Evolutionary conservation across 352 stramenopile species (phyloP).

Genomic region (Phytophthora ohioensis): DNA sequence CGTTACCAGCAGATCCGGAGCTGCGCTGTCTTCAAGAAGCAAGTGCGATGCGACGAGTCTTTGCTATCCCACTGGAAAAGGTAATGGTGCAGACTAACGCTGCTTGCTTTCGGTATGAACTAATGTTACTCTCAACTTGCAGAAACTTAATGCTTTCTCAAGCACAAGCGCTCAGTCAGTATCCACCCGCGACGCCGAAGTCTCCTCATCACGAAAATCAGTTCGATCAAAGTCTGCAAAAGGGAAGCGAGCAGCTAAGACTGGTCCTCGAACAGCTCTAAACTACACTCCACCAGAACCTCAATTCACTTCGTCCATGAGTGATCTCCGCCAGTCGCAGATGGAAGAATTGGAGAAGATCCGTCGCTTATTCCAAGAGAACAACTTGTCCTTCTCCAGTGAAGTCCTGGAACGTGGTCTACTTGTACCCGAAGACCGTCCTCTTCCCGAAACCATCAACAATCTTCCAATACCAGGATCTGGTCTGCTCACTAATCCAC

Average conservation of each 20-base stretch:
- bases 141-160: background rate
- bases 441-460: slow-evolving; percentile 53
- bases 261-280: slow-evolving; percentile 2
- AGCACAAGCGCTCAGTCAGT: background rate
- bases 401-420: slow-evolving; percentile 59
- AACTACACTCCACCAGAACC: background rate
- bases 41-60: slow-evolving; percentile 40
- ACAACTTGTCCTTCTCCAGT: slow-evolving; percentile 53
- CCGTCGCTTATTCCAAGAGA: slow-evolving; percentile 60
- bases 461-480: slow-evolving; percentile 65
- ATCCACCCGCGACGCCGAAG: background rate
- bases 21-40: slow-evolving; percentile 61
- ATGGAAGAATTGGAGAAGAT: slow-evolving; percentile 75
- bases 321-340: slow-evolving; percentile 63
- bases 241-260: slow-evolving; percentile 9
- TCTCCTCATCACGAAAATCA: slow-evolving; percentile 24
- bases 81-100: background rate
- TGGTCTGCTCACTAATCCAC: slow-evolving; percentile 55
- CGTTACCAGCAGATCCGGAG: slow-evolving; percentile 60
- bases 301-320: slow-evolving; percentile 41
- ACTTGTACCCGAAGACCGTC: slow-evolving; percentile 68
- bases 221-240: slow-evolving; percentile 19
- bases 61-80: slow-evolving; percentile 33
- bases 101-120: background rate
- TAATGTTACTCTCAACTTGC: background rate